Conservation (phyloP, 2,329 filamentous ascomycete genomes). For the Rhynchosporium graminicola region DNA sequence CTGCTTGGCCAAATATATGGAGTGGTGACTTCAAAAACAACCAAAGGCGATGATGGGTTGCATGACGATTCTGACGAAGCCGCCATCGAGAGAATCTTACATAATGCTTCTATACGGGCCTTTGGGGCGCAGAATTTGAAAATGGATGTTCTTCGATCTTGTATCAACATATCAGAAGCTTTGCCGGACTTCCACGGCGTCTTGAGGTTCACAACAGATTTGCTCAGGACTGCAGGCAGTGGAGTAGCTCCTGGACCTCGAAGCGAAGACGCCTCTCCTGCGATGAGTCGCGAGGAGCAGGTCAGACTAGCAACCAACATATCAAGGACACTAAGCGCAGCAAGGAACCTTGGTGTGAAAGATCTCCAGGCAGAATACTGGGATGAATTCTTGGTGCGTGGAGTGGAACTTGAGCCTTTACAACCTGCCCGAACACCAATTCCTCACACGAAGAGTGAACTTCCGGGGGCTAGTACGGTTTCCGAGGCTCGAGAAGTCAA, state of each 20-base stretch:
- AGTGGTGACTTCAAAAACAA: conserved; percentile 47
- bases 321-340: conserved; percentile 76
- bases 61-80: conserved; percentile 53
- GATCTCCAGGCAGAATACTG: conserved; percentile 83
- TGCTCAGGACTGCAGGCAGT: conserved; percentile 79
- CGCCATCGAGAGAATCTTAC: conserved; percentile 58
- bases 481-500: conserved; percentile 53
- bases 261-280: conserved; percentile 67
- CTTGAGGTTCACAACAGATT: conserved; percentile 80
- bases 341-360: conserved; percentile 70
- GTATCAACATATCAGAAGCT: conserved; percentile 91
- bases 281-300: conserved; percentile 80
- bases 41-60: conserved; percentile 12
- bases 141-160: conserved; percentile 82
- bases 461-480: conserved; percentile 46
- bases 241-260: conserved; percentile 73
- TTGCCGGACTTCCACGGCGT: conserved; percentile 89
- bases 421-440: conserved; percentile 62
- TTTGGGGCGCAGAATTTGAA: conserved; percentile 83
- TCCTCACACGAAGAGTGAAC: conserved; percentile 58
- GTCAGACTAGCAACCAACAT: conserved; percentile 82
- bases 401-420: conserved; percentile 68
- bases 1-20: conserved; percentile 65
- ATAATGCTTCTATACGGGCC: conserved; percentile 57
- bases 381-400: conserved; percentile 91